These are phyloP conservation scores for Quillaja saponaria DNA, from an alignment of 306 rosid species.

Conservation along the genomic window DNA sequence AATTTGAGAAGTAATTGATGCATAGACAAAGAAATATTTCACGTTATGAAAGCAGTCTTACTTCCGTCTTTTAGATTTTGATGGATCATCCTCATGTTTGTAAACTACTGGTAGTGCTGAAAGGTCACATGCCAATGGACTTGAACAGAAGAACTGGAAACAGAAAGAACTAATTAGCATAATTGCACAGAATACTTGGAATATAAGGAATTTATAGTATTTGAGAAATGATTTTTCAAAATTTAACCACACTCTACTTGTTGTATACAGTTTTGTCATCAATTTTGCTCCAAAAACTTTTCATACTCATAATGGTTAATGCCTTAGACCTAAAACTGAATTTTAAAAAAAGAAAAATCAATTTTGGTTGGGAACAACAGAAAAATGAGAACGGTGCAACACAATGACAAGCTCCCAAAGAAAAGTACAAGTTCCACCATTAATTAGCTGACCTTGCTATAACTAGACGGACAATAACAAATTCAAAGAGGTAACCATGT, in stretches of 20 bases:
- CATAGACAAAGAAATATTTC: slow-evolving; percentile 1
- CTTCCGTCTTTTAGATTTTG: slow-evolving; percentile 32
- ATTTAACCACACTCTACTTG: neutral
- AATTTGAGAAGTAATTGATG: neutral
- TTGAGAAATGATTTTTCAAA: neutral
- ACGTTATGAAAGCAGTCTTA: slow-evolving; percentile 13
- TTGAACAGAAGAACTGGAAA: slow-evolving; percentile 45
- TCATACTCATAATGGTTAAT: too few species aligned
- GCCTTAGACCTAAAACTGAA: too few species aligned
- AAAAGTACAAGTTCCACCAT: too few species aligned
- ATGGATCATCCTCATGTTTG: slow-evolving; percentile 30
- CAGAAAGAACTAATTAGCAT: slow-evolving; percentile 18
- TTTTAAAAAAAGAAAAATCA: too few species aligned
- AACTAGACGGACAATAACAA: too few species aligned
- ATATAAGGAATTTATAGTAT: neutral
- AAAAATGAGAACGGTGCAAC: too few species aligned
- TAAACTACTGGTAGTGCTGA: slow-evolving; percentile 35
- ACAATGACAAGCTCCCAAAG: too few species aligned
- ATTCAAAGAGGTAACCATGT: too few species aligned
- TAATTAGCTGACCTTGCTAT: too few species aligned
- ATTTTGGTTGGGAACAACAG: too few species aligned
- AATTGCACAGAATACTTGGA: neutral
- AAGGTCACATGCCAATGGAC: slow-evolving; percentile 45
- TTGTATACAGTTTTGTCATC: neutral
- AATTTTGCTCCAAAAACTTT: neutral